Base-by-base conservation (phyloP, 192 early-diverging fungal genomes). In the Oehlia diaphana region DNA sequence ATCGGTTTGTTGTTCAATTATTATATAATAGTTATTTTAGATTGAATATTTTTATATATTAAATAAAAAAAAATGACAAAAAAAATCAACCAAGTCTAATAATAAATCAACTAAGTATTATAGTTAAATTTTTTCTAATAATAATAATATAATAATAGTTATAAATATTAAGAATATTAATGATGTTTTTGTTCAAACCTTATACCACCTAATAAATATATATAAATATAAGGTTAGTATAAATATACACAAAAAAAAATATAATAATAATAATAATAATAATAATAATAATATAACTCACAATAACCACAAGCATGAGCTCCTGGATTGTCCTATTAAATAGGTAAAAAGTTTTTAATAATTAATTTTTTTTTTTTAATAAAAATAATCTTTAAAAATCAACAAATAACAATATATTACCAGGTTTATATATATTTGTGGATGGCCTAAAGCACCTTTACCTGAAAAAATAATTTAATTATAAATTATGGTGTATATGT, bases 341-440 rank as follows among this genome's bases (percentile, higher is more conserved):
- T 31, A 31, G 31, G 31, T 31, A 1, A 31, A 31, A 42, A 63
- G 37, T 62, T 23, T 37, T 28, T 21, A 37, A 37, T 37, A 37
- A 37, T 37, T 37, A 37, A 37, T 4, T 31, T 31, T 1, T 31
- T 31, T 31, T 31, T 31, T 31, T 31, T 31, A 31, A 31, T 31
- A 31, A 31, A 31, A 31, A 31, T 31, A 31, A 31, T 1, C 2
- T 31, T 31, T 31, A 2, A 31, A 4, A 37, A 37, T 37, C 5
- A 42, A 42, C 39, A 42, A 49, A 26, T 63, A 70, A 66, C 44
- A 64, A 65, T 63, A 61, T 69, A 53, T 67, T 87, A 92, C 93
- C 82, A 98, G 90, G 85, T 97, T 97, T 82, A 98, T 94, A 87
- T 93, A 98, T 31, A 98, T 94, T 81, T 93, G 93, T 28, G 97